Evolutionary conservation across 495 filamentous ascomycete genomes (phyloP).

Genomic region (Hyaloscypha hepaticicola): DNA sequence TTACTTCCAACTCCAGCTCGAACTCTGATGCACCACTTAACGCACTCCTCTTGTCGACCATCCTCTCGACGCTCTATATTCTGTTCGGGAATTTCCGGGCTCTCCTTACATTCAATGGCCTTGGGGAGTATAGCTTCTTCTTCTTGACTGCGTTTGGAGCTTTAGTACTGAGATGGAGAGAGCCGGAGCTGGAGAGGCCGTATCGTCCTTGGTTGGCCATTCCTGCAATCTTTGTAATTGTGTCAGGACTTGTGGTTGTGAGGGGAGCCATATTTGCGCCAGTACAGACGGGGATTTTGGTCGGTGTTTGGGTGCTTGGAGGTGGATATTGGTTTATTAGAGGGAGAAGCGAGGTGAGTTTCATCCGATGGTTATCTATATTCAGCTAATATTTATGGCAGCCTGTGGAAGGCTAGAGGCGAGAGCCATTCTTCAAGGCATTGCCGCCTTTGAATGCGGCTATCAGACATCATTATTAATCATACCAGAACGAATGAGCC

Average conservation of each 20-base stretch:
- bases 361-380: too few relatives aligned
- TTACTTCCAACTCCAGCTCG: slow-evolving; percentile 9
- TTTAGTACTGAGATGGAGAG: slow-evolving; percentile 48
- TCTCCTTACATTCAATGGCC: slow-evolving; percentile 55
- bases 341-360: too few relatives aligned
- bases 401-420: too few relatives aligned
- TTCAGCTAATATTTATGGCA: too few relatives aligned
- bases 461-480: too few relatives aligned
- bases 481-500: too few relatives aligned
- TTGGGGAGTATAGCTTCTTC: slow-evolving; percentile 59
- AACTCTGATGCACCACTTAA: slow-evolving; percentile 47
- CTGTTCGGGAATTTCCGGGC: slow-evolving; percentile 55
- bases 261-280: slow-evolving; percentile 54
- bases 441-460: too few relatives aligned
- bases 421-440: too few relatives aligned
- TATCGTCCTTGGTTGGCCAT: slow-evolving; percentile 48
- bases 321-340: slow-evolving; percentile 36
- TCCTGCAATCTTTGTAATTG: slow-evolving; percentile 46
- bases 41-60: slow-evolving; percentile 47
- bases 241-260: slow-evolving; percentile 54
- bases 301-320: slow-evolving; percentile 47
- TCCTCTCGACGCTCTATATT: slow-evolving; percentile 52
- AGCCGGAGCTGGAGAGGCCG: slow-evolving; percentile 45
- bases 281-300: slow-evolving; percentile 43
- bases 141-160: slow-evolving; percentile 54